Base-by-base conservation (phyloP, 805 yeast species). In the Yarrowia divulgata region DNA sequence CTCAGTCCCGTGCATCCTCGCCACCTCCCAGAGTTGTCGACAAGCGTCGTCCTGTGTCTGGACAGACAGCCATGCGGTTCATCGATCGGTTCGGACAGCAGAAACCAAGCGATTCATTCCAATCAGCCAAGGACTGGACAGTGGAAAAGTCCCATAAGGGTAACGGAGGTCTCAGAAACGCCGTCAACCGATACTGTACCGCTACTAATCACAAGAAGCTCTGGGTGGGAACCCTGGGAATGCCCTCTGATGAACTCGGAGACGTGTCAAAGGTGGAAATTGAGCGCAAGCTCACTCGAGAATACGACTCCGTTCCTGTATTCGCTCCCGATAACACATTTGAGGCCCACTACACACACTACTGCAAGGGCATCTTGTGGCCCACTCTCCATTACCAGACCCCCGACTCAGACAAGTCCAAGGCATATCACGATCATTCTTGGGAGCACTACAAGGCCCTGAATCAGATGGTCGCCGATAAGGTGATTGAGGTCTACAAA, bases 361-460 rank as follows among this genome's bases (percentile, higher is more conserved):
- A 90, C 77, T 94, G 98, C 78, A 95, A 95, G 78, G 96, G 93
- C 75, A 91, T 95, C 48, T 81, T 95, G 71, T 95, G 98, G 98
- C 99, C 99, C 40, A 91, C 97, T 1, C 84, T 95, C 72, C 91
- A 87, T 71, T 95, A 95, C 77, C 97, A 94, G 78, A 91, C 94
- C 46, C 98, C 98, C 0, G 98, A 95, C 78, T 89, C 93, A 75
- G 96, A 97, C 66, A 91, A 90, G 73, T 88, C 97, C 1, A 93
- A 93, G 77, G 97, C 97, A 0, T 95, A 94, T 78, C 97, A 94
- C 78, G 97, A 91, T 73, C 96, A 93, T 76, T 91, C 97, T 0
- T 94, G 98, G 97, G 87, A 87, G 34, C 88, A 89, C 75, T 94
- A 94, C 78, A 87, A 86, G 72, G 79, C 82, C 1, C 83, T 94